Evolutionary conservation across 805 yeast genomes (phyloP).

Genomic region (Wickerhamomyces mucosus): DNA sequence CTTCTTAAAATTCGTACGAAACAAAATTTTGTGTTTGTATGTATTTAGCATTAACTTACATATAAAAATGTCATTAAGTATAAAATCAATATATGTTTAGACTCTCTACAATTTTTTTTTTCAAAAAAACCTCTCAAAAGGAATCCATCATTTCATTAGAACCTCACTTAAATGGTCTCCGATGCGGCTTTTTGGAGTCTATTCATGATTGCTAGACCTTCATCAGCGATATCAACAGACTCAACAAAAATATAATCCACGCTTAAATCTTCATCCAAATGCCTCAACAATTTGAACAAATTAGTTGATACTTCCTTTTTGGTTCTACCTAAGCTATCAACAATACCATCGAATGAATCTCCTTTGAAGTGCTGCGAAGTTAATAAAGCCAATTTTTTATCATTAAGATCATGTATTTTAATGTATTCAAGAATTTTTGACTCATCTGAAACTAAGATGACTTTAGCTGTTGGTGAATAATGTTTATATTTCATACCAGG

Average conservation of each 20-base stretch:
- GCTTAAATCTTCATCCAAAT: slow-evolving; percentile 52
- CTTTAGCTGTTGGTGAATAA: slow-evolving; percentile 85
- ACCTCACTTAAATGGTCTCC: slow-evolving; percentile 28
- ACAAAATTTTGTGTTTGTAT: neutral
- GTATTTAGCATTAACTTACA: neutral
- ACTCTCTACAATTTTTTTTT: too few relatives aligned
- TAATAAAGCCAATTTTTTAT: slow-evolving; percentile 41
- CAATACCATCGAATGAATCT: slow-evolving; percentile 12
- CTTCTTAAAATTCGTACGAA: neutral
- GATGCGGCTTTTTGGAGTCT: slow-evolving; percentile 78
- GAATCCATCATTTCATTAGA: too few relatives aligned
- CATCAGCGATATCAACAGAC: slow-evolving; percentile 63
- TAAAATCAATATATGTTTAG: too few relatives aligned
- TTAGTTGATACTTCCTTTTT: slow-evolving; percentile 60
- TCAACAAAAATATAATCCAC: slow-evolving; percentile 77
- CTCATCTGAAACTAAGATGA: slow-evolving; percentile 49
- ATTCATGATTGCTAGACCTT: slow-evolving; percentile 94
- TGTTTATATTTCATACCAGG: slow-evolving; percentile 99
- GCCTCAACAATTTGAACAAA: slow-evolving; percentile 63
- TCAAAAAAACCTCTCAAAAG: too few relatives aligned
- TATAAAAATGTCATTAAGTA: too few relatives aligned
- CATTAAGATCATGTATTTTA: slow-evolving; percentile 13
- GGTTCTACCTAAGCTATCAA: slow-evolving; percentile 31
- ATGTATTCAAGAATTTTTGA: slow-evolving; percentile 20
- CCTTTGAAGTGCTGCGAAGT: slow-evolving; percentile 25